These are phyloP conservation scores for Trichoderma hamatum DNA, from an alignment of 2,329 filamentous ascomycete genomes.

Conservation along the genomic window DNA sequence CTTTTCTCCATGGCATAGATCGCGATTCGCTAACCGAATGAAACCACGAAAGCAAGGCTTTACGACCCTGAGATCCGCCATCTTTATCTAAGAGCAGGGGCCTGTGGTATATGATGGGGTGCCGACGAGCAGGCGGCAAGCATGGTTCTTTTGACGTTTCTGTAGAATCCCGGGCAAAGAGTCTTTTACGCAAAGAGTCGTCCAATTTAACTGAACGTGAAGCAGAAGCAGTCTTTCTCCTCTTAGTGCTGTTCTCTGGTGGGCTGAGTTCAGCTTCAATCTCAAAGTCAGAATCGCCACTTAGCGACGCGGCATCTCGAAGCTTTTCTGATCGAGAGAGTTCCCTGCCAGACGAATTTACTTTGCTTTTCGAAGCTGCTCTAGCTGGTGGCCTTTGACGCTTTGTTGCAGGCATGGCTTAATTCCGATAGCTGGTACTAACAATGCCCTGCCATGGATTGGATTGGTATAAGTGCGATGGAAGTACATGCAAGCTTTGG, in stretches of 20 bases:
- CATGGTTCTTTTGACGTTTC: conserved; percentile 27
- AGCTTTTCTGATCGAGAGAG: background rate
- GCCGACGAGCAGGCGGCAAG: conserved; percentile 27
- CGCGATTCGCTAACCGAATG: conserved; percentile 50
- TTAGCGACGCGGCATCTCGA: background rate
- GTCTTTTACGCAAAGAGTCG: background rate
- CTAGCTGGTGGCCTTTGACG: conserved; percentile 9
- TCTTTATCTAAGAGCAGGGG: conserved; percentile 51
- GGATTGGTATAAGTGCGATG: background rate
- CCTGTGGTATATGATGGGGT: conserved; percentile 48
- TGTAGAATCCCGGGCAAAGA: conserved; percentile 25
- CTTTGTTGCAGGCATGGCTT: conserved; percentile 23
- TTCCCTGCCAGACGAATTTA: background rate
- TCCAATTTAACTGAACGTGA: conserved; percentile 18
- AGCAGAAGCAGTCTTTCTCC: conserved; percentile 1
- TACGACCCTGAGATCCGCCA: conserved; percentile 39
- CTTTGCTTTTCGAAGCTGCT: background rate
- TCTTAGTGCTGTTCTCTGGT: background rate
- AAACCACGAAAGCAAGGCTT: conserved; percentile 55
- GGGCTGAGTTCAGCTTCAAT: background rate
- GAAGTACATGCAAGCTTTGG: background rate
- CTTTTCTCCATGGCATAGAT: conserved; percentile 63
- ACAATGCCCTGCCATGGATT: background rate
- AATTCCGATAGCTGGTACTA: background rate
- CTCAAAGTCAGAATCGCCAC: conserved; percentile 22